Base-by-base conservation (phyloP, 176 grass and related monocot genomes). In the Chloris gayana region DNA sequence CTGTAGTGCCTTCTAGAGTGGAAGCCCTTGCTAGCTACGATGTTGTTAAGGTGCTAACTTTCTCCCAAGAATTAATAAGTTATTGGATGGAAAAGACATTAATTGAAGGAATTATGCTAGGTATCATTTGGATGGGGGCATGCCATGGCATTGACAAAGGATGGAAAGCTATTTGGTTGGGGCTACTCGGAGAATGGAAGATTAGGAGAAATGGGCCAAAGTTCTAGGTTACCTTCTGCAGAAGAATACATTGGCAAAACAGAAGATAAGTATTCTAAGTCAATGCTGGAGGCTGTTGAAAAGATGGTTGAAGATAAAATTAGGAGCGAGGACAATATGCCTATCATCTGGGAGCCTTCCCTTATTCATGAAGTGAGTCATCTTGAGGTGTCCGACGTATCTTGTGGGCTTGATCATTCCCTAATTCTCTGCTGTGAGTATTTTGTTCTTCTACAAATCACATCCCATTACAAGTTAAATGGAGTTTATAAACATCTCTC, bases 71-170 rank as follows among this genome's bases (percentile, higher is more conserved):
- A 65, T 85, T 70, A 71, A 76, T 64, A 65, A 76, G 59, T 76
- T 76, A 47, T 37, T 26, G 8, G 56, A 76, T 85, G 35, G 27
- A 47, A 76, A 19, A 57, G 15, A 2, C 22, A 34, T 66, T 83
- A 79, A 85, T 45, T 76, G 34, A 89, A 70, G 26, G 26, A 34
- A 76, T 81, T 14, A 59, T 61, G 29, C 14, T 75, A 98, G 92
- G 95, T 94, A 72, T 94, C 84, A 71, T 93, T 94, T 87, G 92
- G 92, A 78, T 94, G 92, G 95, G 95, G 95, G 7, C 92, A 94
- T 85, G 86, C 92, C 72, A 83, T 94, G 77, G 95, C 90, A 64
- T 75, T 92, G 78, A 92, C 90, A 39, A 84, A 87, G 65, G 83
- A 94, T 64, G 92, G 95, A 54, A 85, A 85, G 17, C 56, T 98